These are phyloP conservation scores for Eucalyptus regnans DNA, from an alignment of 345 rosid species.

Conservation along the genomic window DNA sequence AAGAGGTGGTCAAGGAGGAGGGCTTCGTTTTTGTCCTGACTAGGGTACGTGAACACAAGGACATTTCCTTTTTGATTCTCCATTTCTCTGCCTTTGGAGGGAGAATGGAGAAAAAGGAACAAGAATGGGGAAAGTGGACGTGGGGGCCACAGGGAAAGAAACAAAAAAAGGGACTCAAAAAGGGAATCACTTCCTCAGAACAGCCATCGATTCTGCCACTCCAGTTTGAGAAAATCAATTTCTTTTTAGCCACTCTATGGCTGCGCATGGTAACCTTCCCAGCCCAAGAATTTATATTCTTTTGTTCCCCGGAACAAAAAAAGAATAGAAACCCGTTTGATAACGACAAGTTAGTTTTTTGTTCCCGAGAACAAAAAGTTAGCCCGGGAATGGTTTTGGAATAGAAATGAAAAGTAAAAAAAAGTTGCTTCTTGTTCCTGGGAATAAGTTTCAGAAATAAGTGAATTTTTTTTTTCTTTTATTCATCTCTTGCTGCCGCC, in stretches of 20 bases:
- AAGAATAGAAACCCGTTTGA: too few relatives aligned
- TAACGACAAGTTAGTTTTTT: too few relatives aligned
- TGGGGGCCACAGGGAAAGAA: not conserved
- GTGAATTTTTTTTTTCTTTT: too few relatives aligned
- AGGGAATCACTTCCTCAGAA: accelerated
- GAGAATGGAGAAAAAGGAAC: not conserved
- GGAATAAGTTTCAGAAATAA: too few relatives aligned
- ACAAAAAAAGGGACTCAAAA: accelerated
- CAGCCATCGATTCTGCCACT: not conserved
- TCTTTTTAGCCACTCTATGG: not conserved
- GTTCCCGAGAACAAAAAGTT: too few relatives aligned
- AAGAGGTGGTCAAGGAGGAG: not conserved
- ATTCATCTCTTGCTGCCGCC: too few relatives aligned
- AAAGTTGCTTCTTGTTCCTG: too few relatives aligned
- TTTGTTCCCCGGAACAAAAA: too few relatives aligned
- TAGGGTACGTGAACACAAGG: accelerated
- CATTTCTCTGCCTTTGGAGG: not conserved
- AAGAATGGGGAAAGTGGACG: not conserved
- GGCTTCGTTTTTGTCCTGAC: not conserved
- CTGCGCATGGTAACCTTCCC: too few relatives aligned
- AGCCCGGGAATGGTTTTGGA: too few relatives aligned
- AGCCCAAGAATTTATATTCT: too few relatives aligned
- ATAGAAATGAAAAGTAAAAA: too few relatives aligned
- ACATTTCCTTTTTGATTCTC: not conserved
- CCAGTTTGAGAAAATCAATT: not conserved